A percentile compares a stretch with the other conserved stretches of the same genome.
Conservation (phyloP, 208 protist genomes). For the Histomonas meleagridis region DNA sequence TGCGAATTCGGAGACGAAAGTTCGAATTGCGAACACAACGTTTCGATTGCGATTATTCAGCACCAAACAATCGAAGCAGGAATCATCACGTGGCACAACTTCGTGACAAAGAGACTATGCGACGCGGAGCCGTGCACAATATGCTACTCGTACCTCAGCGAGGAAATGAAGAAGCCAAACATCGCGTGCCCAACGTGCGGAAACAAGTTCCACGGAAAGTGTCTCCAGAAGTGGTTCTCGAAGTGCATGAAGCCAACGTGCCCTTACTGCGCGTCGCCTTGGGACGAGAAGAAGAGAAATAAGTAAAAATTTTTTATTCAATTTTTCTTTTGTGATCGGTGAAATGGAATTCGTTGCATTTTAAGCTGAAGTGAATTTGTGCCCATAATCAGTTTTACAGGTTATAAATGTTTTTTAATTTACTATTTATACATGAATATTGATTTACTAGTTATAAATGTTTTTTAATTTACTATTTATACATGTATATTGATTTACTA, state of each 20-base stretch:
- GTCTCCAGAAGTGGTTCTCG: neutral
- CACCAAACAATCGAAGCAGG: neutral
- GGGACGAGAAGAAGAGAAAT: no score
- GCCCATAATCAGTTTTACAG: no score
- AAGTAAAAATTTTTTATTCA: no score
- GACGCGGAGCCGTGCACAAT: conserved; percentile 19
- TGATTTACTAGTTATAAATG: no score
- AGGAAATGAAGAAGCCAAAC: neutral
- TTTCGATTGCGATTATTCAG: neutral
- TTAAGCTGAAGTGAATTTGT: no score
- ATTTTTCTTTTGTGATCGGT: no score
- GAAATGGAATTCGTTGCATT: no score
- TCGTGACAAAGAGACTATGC: neutral
- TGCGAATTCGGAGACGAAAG: neutral
- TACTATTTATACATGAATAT: no score
- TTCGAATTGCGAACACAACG: neutral
- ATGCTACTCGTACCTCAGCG: neutral
- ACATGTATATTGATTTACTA: no score
- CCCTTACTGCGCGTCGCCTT: conserved; percentile 9
- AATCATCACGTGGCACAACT: neutral
- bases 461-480: no score
- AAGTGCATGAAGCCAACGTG: conserved; percentile 18
- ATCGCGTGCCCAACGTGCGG: neutral
- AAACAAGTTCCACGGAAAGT: conserved; percentile 13
- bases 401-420: no score